phyloP scores from a whole-genome alignment of 2,329 filamentous ascomycete genomes.

The Xylariales sp. region DNA sequence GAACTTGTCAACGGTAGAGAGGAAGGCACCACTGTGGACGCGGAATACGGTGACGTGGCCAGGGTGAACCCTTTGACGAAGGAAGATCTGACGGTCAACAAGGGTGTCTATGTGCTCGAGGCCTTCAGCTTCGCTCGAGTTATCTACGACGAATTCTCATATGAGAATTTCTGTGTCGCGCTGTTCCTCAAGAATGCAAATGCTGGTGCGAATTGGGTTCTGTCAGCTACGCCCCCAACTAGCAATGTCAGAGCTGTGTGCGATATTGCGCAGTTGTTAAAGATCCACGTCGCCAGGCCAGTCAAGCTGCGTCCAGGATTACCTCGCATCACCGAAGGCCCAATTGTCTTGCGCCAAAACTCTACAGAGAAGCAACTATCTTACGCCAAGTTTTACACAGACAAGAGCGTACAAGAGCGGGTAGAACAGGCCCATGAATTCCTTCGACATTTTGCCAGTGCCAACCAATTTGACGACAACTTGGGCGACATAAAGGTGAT shows the following conservation, averaged over 20 bases:
- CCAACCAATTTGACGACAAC: slow-evolving; percentile 49
- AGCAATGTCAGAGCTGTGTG: slow-evolving; percentile 53
- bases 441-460: slow-evolving; percentile 47
- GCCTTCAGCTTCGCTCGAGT: slow-evolving; percentile 54
- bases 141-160: slow-evolving; percentile 59
- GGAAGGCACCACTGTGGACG: not conserved
- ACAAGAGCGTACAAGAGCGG: slow-evolving; percentile 51
- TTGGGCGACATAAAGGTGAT: slow-evolving; percentile 39
- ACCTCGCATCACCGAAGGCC: slow-evolving; percentile 53
- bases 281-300: slow-evolving; percentile 55
- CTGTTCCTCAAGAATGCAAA: slow-evolving; percentile 51
- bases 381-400: slow-evolving; percentile 51
- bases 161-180: slow-evolving; percentile 48
- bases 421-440: slow-evolving; percentile 51
- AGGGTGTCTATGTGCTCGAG: slow-evolving; percentile 48
- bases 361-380: slow-evolving; percentile 51
- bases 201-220: slow-evolving; percentile 56
- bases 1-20: slow-evolving; percentile 8
- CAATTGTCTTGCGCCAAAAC: slow-evolving; percentile 45
- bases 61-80: not conserved
- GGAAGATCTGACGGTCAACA: slow-evolving; percentile 31
- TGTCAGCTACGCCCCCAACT: slow-evolving; percentile 58
- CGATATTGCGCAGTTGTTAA: slow-evolving; percentile 51
- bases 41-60: slow-evolving; percentile 18
- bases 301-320: slow-evolving; percentile 48